Conservation (phyloP, 495 filamentous ascomycete genomes). For the Aspergillus cristatus region DNA sequence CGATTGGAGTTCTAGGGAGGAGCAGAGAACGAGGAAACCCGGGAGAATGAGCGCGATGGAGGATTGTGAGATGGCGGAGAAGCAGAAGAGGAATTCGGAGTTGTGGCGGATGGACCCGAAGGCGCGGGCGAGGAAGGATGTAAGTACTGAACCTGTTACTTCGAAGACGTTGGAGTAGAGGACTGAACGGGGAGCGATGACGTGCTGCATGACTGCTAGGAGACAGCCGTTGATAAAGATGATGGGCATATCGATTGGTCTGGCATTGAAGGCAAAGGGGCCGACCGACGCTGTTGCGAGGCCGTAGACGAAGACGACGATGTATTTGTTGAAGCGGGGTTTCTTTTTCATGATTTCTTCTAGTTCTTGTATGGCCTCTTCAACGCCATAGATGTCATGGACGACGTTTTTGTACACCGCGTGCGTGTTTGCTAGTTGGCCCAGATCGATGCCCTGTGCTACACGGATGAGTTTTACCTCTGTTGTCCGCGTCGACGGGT, state of each 20-base stretch:
- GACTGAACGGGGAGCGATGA: constrained; percentile 65
- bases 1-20: constrained; percentile 75
- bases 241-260: constrained; percentile 77
- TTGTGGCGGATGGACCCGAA: constrained; percentile 36
- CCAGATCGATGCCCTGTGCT: constrained; percentile 68
- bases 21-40: constrained; percentile 74
- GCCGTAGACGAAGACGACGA: constrained; percentile 68
- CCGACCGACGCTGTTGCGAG: constrained; percentile 67
- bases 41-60: constrained; percentile 89
- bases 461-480: constrained; percentile 79
- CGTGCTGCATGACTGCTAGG: constrained; percentile 71
- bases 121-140: constrained; percentile 72
- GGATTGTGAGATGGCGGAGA: constrained; percentile 80
- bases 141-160: constrained; percentile 70
- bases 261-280: constrained; percentile 78
- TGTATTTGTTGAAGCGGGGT: constrained; percentile 53
- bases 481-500: constrained; percentile 74
- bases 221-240: constrained; percentile 74
- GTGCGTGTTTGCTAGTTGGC: constrained; percentile 71
- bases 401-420: constrained; percentile 86
- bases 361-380: constrained; percentile 64
- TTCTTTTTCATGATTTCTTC: constrained; percentile 56
- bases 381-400: constrained; percentile 73
- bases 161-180: constrained; percentile 78
- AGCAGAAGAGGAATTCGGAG: constrained; percentile 63